Percentiles rank a stretch among this genome's conserved stretches.
Evolutionary conservation across 2,329 filamentous ascomycete species (phyloP).

Genomic region (Claviceps quebecensis): DNA sequence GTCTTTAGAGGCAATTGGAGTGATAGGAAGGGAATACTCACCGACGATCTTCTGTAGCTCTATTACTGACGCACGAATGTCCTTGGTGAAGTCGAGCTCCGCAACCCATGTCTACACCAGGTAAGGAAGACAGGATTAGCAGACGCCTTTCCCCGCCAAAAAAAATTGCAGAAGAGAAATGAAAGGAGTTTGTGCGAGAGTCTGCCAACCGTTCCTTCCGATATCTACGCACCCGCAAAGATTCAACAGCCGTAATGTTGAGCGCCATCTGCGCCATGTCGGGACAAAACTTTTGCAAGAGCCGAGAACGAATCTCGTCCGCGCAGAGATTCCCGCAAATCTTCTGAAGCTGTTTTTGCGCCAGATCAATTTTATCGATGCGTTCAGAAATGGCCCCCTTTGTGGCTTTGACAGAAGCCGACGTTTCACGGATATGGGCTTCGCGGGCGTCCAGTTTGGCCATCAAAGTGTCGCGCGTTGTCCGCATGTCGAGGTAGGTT

Average conservation of each 20-base stretch:
- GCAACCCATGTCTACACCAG: background rate
- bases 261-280: background rate
- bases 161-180: too few relatives aligned
- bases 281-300: background rate
- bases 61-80: background rate
- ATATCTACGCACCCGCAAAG: background rate
- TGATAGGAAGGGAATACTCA: background rate
- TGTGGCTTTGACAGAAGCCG: background rate
- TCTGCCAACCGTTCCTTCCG: too few relatives aligned
- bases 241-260: background rate
- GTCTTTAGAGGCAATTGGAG: too few relatives aligned
- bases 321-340: background rate
- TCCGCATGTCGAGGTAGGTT: too few relatives aligned
- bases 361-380: background rate
- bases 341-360: background rate
- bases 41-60: background rate
- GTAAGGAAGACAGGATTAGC: background rate
- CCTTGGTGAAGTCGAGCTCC: background rate
- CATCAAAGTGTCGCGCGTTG: background rate
- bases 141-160: too few relatives aligned
- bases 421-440: background rate
- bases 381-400: background rate
- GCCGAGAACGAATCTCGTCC: background rate
- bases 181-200: too few relatives aligned
- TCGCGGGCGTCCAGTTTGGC: background rate